phyloP scores from a whole-genome alignment of 306 rosid genomes.

The Morella rubra region DNA sequence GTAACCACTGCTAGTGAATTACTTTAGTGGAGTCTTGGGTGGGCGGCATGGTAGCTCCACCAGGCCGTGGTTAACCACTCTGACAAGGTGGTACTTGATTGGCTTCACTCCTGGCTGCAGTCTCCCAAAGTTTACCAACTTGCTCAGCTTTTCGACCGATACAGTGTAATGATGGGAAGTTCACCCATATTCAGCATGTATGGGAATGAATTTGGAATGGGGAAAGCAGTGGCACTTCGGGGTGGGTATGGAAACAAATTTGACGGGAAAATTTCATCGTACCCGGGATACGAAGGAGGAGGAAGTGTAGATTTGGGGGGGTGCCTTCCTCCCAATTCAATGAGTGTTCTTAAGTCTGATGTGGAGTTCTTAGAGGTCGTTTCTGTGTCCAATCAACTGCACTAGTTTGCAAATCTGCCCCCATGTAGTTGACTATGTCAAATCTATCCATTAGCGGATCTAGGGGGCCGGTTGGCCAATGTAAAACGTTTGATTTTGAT shows the following conservation, averaged over 20 bases:
- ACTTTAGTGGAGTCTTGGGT: conserved; percentile 38
- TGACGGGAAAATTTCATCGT: conserved; percentile 48
- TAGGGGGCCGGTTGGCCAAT: too few relatives aligned
- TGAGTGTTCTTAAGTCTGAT: conserved; percentile 53
- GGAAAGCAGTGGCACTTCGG: conserved; percentile 48
- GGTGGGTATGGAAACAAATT: conserved; percentile 59
- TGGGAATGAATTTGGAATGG: conserved; percentile 75
- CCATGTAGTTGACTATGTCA: too few relatives aligned
- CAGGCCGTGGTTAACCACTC: conserved; percentile 33
- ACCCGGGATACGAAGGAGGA: conserved; percentile 44
- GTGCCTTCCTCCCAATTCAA: conserved; percentile 31
- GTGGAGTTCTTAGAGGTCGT: conserved; percentile 37
- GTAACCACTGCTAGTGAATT: conserved; percentile 36
- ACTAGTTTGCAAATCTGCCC: neutral
- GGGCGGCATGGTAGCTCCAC: conserved; percentile 64
- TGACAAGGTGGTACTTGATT: neutral
- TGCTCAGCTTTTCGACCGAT: conserved; percentile 14
- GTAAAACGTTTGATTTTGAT: too few relatives aligned
- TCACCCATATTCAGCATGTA: conserved; percentile 59
- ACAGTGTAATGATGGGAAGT: conserved; percentile 43
- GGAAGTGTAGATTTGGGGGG: conserved; percentile 67
- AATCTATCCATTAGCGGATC: too few relatives aligned
- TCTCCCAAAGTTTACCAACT: conserved; percentile 6
- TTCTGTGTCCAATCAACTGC: neutral
- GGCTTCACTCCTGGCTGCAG: conserved; percentile 28